Percentiles rank a stretch among this genome's conserved stretches.
phyloP scores from a whole-genome alignment of 1,284 basidiomycete genomes.

The Irpex sp. region DNA sequence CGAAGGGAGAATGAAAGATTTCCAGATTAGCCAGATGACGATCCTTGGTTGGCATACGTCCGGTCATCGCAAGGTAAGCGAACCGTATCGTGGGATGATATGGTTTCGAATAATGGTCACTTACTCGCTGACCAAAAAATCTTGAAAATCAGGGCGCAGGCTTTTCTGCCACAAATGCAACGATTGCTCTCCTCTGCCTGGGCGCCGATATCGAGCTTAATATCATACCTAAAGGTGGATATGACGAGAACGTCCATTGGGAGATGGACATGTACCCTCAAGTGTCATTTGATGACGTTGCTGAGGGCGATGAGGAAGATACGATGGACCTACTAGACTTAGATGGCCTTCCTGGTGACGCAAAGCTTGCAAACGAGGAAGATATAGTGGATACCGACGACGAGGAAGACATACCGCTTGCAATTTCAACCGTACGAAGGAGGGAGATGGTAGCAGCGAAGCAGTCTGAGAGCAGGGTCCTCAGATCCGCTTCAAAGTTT shows the following conservation, averaged over 20 bases:
- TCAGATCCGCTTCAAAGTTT: not conserved
- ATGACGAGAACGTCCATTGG: not conserved
- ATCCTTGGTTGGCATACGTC: conserved; percentile 30
- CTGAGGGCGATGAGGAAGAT: not conserved
- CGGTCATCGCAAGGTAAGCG: conserved; percentile 33
- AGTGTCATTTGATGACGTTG: not conserved
- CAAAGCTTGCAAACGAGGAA: not conserved
- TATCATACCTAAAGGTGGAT: conserved; percentile 13
- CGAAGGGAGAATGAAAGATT: conserved; percentile 12
- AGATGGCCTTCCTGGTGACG: not conserved
- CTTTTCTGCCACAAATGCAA: conserved; percentile 15
- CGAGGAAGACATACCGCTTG: conserved; percentile 6
- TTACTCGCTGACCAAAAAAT: not conserved
- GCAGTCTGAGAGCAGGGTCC: not conserved
- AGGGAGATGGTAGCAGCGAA: not conserved
- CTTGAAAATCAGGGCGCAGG: not conserved
- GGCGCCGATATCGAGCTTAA: conserved; percentile 32
- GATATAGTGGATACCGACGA: not conserved
- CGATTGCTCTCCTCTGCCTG: conserved; percentile 25
- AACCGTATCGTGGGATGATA: not conserved
- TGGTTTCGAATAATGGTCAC: not conserved
- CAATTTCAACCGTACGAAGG: not conserved
- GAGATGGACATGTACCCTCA: not conserved
- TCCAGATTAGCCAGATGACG: conserved; percentile 25
- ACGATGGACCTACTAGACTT: not conserved